Evolutionary conservation across 139 green algal species (phyloP), one percentile per base, ranked within the genome.

Genomic region (Chlamydomonas sphaeroides): DNA sequence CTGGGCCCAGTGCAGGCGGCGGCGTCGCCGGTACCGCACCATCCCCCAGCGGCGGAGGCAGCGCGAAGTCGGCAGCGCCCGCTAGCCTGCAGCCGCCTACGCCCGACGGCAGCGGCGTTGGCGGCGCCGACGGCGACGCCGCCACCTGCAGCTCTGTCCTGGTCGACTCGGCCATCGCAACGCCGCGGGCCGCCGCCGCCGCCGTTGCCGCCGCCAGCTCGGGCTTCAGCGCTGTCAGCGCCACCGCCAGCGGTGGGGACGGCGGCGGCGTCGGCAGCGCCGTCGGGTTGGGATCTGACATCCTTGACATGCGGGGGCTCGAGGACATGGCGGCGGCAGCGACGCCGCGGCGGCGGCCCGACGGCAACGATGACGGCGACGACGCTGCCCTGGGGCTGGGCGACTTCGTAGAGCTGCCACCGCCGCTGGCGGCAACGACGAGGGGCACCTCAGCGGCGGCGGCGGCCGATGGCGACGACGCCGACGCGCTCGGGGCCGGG

Each of bases 351-450:
- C 45, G n/a, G 36, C 57, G 53, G 5, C 25, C 18, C 3, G 53
- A n/a, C 42, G 36, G n/a, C 45, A 11, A 30, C n/a, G 36, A 42
- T 66, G 67, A 65, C 45, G 32, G 17, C 15, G 48, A n/a, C 6
- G 59, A 61, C 6, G 65, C 77, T 14, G 48, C 51, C 20, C 48
- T 82, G 7, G 75, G 75, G 5, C 5, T 65, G 21, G 75, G 62
- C 42, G 61, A 25, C n/a, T 82, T 82, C 25, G 75, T 73, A 2
- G 33, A 63, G 78, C 78, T 84, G 45, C 35, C 65, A 36, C 30
- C 45, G 1, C 26, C 42, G 17, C 2, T 28, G 5, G 77, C 26
- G n/a, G 56, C 56, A 33, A 3, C 56, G 8, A 10, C 15, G 7
- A 32, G 35, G 0, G 62, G 32, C 48, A 39, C 68, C 11, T 36